phyloP scores from a whole-genome alignment of 2,329 filamentous ascomycete species.

The Passalora sequoiae region DNA sequence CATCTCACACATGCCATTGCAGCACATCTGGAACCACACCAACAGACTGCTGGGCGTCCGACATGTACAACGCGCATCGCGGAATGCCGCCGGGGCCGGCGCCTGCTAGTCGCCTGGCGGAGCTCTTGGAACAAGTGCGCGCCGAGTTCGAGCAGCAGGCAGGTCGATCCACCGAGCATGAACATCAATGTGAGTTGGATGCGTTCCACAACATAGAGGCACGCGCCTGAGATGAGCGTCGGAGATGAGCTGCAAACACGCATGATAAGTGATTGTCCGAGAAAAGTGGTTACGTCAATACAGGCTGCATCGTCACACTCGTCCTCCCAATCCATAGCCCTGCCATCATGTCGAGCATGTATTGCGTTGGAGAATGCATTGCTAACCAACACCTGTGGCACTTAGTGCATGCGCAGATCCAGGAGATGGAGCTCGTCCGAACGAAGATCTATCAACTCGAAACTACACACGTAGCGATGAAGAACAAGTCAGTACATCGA shows the following conservation, averaged over 20 bases:
- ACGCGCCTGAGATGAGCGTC: too few species aligned
- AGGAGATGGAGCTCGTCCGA: constrained; percentile 90
- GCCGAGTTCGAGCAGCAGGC: constrained; percentile 75
- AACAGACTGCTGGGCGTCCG: constrained; percentile 15
- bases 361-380: constrained; percentile 2
- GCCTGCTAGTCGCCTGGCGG: constrained; percentile 71
- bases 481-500: constrained; percentile 77
- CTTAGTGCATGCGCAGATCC: constrained; percentile 80
- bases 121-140: constrained; percentile 86
- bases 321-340: background rate
- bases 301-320: too few species aligned
- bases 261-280: too few species aligned
- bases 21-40: constrained; percentile 19
- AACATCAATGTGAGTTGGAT: constrained; percentile 77
- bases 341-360: background rate
- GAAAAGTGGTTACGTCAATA: too few species aligned
- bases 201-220: background rate
- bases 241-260: constrained; percentile 1
- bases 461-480: constrained; percentile 79
- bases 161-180: constrained; percentile 76
- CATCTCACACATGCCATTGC: background rate
- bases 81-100: constrained; percentile 60
- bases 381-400: constrained; percentile 17
- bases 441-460: constrained; percentile 93
- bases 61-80: constrained; percentile 83